Conservation (phyloP, 2,329 filamentous ascomycete genomes). For the Colletotrichum lindemuthianum region DNA sequence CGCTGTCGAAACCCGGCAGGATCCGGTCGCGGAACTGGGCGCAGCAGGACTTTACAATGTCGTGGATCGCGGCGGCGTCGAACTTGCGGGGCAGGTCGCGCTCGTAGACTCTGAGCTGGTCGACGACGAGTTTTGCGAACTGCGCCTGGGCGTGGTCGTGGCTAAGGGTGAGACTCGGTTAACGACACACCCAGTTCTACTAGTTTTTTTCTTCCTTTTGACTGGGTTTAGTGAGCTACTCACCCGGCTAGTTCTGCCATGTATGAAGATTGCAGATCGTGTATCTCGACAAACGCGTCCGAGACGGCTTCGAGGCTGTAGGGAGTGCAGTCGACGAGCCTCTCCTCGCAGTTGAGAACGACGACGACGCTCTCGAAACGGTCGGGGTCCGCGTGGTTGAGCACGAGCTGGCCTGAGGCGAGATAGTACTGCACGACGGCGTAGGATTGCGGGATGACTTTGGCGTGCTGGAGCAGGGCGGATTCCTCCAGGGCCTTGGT, state of each 20-base stretch:
- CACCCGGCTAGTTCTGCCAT: constrained; percentile 1
- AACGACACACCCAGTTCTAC: not conserved
- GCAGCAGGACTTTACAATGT: constrained; percentile 6
- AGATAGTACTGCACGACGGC: constrained; percentile 9
- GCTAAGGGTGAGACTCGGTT: not conserved
- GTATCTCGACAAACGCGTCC: not conserved
- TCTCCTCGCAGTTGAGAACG: not conserved
- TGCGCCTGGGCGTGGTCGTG: constrained; percentile 1
- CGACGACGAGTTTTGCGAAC: constrained; percentile 3
- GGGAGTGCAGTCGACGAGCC: not conserved
- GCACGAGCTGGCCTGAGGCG: not conserved
- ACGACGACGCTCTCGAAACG: not conserved
- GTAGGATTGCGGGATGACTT: constrained; percentile 2
- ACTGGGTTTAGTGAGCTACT: not conserved
- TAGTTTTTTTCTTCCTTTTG: too few species aligned
- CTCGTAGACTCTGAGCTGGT: not conserved
- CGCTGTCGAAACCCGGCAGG: constrained; percentile 8
- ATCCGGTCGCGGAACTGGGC: not conserved
- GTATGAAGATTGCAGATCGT: not conserved
- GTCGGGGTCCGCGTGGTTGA: not conserved
- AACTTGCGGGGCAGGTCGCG: constrained; percentile 9
- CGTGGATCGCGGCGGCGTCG: not conserved
- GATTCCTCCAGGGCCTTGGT: not conserved
- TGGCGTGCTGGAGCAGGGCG: constrained; percentile 6
- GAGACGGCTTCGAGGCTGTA: not conserved